A percentile compares a stretch with the other conserved stretches of the same genome.
phyloP scores from a whole-genome alignment of 495 filamentous ascomycete species.

The Tirmania nivea region DNA sequence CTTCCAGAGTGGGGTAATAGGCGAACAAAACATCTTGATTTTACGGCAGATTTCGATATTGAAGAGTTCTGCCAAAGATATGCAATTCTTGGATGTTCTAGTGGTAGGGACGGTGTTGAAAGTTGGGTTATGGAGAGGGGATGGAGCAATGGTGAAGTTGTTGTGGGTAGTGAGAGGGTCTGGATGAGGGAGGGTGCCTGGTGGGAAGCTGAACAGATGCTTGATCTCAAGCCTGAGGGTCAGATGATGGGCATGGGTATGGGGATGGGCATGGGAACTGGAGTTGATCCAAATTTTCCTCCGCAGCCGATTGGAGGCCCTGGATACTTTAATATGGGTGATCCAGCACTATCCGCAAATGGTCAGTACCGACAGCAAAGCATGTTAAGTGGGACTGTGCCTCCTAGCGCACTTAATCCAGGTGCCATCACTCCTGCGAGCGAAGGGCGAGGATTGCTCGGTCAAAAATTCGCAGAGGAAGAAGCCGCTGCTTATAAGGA shows the following conservation, averaged over 20 bases:
- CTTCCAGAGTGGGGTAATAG: constrained; percentile 93
- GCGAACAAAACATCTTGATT: constrained; percentile 78
- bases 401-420: not conserved
- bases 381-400: not conserved
- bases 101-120: constrained; percentile 81
- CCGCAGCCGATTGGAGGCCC: not conserved
- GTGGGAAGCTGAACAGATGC: constrained; percentile 97
- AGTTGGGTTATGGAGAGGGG: constrained; percentile 89
- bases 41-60: constrained; percentile 86
- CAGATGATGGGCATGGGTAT: not conserved
- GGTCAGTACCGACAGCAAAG: not conserved
- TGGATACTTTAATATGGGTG: not conserved
- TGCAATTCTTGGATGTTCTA: constrained; percentile 59
- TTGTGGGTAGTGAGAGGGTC: constrained; percentile 69
- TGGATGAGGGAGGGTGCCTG: constrained; percentile 89
- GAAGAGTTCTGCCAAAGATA: constrained; percentile 81
- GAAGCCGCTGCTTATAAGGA: constrained; percentile 27
- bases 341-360: not conserved
- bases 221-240: constrained; percentile 47
- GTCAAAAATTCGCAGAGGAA: constrained; percentile 16
- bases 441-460: constrained; percentile 19
- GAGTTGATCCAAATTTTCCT: not conserved
- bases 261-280: not conserved
- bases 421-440: not conserved
- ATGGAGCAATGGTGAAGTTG: constrained; percentile 94